Evolutionary conservation across 805 yeast species (phyloP), one percentile per base, ranked within the genome.

Genomic region (Pichia nakasei): DNA sequence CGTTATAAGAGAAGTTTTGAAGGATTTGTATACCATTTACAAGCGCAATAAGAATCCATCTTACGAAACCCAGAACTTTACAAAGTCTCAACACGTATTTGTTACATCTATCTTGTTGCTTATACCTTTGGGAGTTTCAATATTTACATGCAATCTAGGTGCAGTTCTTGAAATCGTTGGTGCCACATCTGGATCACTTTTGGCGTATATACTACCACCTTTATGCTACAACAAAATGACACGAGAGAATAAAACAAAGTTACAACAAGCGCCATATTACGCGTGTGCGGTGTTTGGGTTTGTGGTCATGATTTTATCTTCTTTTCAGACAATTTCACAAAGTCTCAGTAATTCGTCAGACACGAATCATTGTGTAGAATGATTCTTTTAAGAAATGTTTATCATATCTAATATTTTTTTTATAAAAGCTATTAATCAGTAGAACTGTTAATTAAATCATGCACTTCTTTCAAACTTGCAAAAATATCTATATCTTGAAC

Each of bases 181-280:
- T 2, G 89, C 96, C 0, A 83, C 95, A 0, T 83, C 95, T 0
- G 97, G 97, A 0, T 86, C 95, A 18, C 68, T 85, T 33, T 81
- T 91, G 82, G 97, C 97, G 0, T 89, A 85, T 58, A 86, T 89
- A 20, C 65, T 89, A 17, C 97, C 97, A 0, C 96, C 96, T 3
- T 59, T 82, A 59, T 89, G 96, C 54, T 84, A 73, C 54, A 60
- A 87, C 48, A 78, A 81, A 49, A 71, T 89, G 54, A 75, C 87
- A 0, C 66, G 67, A 50, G 65, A 57, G 43, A 64, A 53, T 48
- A 76, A 69, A 52, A 49, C 67, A 36, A 46, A 45, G 35, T 46
- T 49, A 38, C 73, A 76, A 45, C 78, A 75, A 41, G 34, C 79
- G 0, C 82, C 88, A 0, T 73, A 79, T 49, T 72, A 75, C 46